Conservation (phyloP, 371 early-diverging fungal genomes). For the Rhizopus stolonifer region DNA sequence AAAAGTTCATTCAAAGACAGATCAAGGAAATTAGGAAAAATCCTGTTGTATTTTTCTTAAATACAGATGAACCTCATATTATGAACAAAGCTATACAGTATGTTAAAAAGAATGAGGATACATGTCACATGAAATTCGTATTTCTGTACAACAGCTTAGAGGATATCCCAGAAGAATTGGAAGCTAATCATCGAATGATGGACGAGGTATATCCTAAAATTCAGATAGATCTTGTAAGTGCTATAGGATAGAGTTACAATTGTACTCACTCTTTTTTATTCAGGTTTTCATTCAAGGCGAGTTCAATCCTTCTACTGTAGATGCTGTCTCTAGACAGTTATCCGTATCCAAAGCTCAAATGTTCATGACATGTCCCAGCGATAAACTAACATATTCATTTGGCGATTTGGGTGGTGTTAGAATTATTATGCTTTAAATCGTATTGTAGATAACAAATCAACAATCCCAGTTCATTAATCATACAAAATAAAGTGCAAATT, state of each 20-base stretch:
- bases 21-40: constrained; percentile 39
- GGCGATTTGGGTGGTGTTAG: constrained; percentile 48
- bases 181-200: constrained; percentile 44
- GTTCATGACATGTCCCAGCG: constrained; percentile 51
- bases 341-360: constrained; percentile 43
- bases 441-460: background rate
- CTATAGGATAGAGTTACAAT: background rate
- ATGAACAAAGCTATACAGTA: constrained; percentile 61
- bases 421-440: constrained; percentile 42
- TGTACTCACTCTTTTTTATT: background rate
- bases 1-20: constrained; percentile 21
- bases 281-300: constrained; percentile 46
- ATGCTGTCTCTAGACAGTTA: constrained; percentile 43
- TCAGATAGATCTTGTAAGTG: constrained; percentile 45
- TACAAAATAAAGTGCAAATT: too few relatives aligned
- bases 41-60: constrained; percentile 56
- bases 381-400: constrained; percentile 32
- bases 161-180: constrained; percentile 42
- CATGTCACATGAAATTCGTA: constrained; percentile 50
- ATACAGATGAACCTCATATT: constrained; percentile 57
- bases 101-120: constrained; percentile 47
- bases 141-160: constrained; percentile 35
- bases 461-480: too few relatives aligned
- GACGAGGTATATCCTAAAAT: constrained; percentile 55
- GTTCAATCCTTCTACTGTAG: constrained; percentile 47